Percentiles rank a stretch among this genome's conserved stretches.
phyloP scores from a whole-genome alignment of 2,329 filamentous ascomycete genomes.

The Ophiostoma quercus region DNA sequence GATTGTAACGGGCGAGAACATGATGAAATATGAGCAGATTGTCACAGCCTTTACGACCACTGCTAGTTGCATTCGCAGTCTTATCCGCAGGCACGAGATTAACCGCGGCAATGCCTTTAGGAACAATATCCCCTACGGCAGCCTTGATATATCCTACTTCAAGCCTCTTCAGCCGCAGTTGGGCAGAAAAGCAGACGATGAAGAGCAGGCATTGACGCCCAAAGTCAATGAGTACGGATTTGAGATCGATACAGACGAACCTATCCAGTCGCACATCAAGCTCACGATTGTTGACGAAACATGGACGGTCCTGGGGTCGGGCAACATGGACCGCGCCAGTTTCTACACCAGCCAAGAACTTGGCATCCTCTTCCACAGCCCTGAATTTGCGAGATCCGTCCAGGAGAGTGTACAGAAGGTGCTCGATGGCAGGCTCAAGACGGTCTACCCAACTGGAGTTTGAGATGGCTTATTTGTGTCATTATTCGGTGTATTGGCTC shows the following conservation, averaged over 20 bases:
- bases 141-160: conserved; percentile 57
- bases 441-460: neutral
- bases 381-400: conserved; percentile 33
- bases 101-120: neutral
- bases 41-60: conserved; percentile 73
- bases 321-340: conserved; percentile 78
- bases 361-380: conserved; percentile 54
- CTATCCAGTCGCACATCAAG: conserved; percentile 72
- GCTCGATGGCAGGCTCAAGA: conserved; percentile 32
- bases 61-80: conserved; percentile 53
- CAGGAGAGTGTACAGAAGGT: conserved; percentile 33
- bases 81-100: conserved; percentile 52
- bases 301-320: conserved; percentile 66
- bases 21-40: conserved; percentile 79
- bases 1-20: conserved; percentile 60
- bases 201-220: conserved; percentile 22
- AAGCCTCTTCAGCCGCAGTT: conserved; percentile 29
- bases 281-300: conserved; percentile 66
- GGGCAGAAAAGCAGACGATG: neutral
- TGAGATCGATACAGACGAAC: conserved; percentile 45
- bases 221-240: conserved; percentile 20
- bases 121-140: conserved; percentile 36
- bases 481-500: neutral
- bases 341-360: conserved; percentile 86
- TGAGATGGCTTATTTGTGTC: neutral